phyloP scores from a whole-genome alignment of 306 rosid genomes.

The Aeschynomene evenia region DNA sequence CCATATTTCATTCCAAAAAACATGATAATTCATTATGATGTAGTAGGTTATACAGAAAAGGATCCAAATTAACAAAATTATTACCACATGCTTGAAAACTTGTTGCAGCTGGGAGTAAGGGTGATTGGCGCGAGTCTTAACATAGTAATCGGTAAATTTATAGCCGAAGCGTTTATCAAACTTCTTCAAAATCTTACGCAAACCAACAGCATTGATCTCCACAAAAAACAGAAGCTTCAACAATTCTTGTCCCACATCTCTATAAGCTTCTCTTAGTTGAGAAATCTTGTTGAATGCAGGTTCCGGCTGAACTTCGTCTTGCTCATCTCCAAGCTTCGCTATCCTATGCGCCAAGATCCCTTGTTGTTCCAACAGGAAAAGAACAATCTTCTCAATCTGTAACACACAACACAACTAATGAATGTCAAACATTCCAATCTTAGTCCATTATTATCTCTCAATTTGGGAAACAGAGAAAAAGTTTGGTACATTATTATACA shows the following conservation, averaged over 20 bases:
- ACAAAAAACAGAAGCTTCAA: slow-evolving; percentile 76
- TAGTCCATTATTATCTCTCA: too few species aligned
- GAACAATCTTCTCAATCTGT: slow-evolving; percentile 91
- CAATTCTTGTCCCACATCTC: slow-evolving; percentile 73
- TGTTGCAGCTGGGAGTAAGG: slow-evolving; percentile 95
- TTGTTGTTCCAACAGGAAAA: slow-evolving; percentile 89
- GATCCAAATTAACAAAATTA: slow-evolving; percentile 9
- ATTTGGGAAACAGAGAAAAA: too few species aligned
- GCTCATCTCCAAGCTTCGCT: slow-evolving; percentile 61
- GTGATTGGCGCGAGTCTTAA: slow-evolving; percentile 87
- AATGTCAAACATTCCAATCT: too few species aligned
- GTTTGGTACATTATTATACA: background rate
- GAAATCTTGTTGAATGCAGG: slow-evolving; percentile 58
- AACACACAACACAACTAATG: too few species aligned
- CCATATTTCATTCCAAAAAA: slow-evolving; percentile 29
- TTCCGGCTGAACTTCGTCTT: slow-evolving; percentile 52
- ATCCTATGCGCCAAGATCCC: slow-evolving; percentile 78
- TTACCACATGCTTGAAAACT: slow-evolving; percentile 95
- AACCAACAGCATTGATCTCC: slow-evolving; percentile 84
- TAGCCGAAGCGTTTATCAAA: slow-evolving; percentile 87
- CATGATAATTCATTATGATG: background rate
- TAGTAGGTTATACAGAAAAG: background rate
- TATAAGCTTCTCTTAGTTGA: slow-evolving; percentile 70
- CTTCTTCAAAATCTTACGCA: slow-evolving; percentile 92
- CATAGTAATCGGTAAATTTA: slow-evolving; percentile 78